These are phyloP conservation scores for Diplodia scrobiculata DNA, from an alignment of 2,329 filamentous ascomycete genomes.

Conservation along the genomic window DNA sequence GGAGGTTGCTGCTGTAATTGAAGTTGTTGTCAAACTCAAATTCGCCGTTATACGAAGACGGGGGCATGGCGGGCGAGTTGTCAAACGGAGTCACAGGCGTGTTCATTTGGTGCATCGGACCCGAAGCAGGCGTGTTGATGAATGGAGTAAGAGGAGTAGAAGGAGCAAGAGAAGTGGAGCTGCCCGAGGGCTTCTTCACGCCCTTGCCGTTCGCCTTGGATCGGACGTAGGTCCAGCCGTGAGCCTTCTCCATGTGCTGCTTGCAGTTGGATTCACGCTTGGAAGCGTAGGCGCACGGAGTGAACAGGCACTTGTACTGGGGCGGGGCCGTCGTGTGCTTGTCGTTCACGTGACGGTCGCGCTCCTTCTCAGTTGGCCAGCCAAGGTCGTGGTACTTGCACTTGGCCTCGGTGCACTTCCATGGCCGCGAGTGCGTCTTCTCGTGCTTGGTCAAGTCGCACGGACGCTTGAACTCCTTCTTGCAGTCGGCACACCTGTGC, in stretches of 20 bases:
- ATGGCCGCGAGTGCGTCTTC: slow-evolving; percentile 94
- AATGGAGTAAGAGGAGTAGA: slow-evolving; percentile 43
- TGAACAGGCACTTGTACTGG: slow-evolving; percentile 80
- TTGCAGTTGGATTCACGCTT: slow-evolving; percentile 98
- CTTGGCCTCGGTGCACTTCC: slow-evolving; percentile 79
- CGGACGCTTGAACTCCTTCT: slow-evolving; percentile 93
- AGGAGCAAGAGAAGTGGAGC: slow-evolving; percentile 38
- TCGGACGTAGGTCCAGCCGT: slow-evolving; percentile 85
- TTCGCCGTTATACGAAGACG: slow-evolving; percentile 39
- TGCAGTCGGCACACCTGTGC: slow-evolving; percentile 71
- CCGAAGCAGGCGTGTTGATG: slow-evolving; percentile 42
- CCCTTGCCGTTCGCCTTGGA: slow-evolving; percentile 84
- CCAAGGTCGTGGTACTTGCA: slow-evolving; percentile 92
- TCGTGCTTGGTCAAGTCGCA: slow-evolving; percentile 98
- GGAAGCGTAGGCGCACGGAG: slow-evolving; percentile 86
- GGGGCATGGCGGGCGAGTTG: slow-evolving; percentile 46
- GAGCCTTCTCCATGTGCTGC: slow-evolving; percentile 97
- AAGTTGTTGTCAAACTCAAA: slow-evolving; percentile 34
- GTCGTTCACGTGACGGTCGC: slow-evolving; percentile 93
- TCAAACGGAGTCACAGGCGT: slow-evolving; percentile 46
- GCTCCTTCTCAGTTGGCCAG: slow-evolving; percentile 97
- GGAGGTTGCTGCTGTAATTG: slow-evolving; percentile 4
- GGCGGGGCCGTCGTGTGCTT: slow-evolving; percentile 81
- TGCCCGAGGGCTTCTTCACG: slow-evolving; percentile 40
- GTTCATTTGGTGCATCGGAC: slow-evolving; percentile 33